A percentile compares a stretch with the other conserved stretches of the same genome.
Conservation (phyloP, 352 stramenopile genomes). For the Globisporangium perplexum region DNA sequence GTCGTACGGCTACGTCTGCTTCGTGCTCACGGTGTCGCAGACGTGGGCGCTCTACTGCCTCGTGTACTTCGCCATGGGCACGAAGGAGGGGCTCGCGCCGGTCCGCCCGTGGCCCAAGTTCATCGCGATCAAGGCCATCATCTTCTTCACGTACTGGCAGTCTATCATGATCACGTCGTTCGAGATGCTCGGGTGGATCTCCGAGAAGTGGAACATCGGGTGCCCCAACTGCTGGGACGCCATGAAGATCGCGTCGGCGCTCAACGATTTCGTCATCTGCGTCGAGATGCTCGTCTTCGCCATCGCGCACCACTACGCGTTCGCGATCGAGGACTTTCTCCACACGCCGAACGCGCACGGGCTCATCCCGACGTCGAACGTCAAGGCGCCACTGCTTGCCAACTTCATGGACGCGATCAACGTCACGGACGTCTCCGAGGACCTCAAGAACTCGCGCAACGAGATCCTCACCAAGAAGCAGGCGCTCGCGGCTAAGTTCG, state of each 20-base stretch:
- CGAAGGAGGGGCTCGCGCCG: slow-evolving; percentile 84
- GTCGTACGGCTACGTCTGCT: slow-evolving; percentile 86
- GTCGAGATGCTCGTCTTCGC: slow-evolving; percentile 93
- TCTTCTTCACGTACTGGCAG: slow-evolving; percentile 96
- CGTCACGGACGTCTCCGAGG: slow-evolving; percentile 82
- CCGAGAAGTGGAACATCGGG: slow-evolving; percentile 76
- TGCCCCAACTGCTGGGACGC: slow-evolving; percentile 81
- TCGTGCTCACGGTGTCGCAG: slow-evolving; percentile 88
- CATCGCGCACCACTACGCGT: slow-evolving; percentile 90
- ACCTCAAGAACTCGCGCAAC: slow-evolving; percentile 80
- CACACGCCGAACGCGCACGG: slow-evolving; percentile 22
- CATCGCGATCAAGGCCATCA: slow-evolving; percentile 91
- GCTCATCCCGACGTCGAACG: slow-evolving; percentile 58
- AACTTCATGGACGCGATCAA: slow-evolving; percentile 91
- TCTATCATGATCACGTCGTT: slow-evolving; percentile 87
- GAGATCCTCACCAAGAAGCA: slow-evolving; percentile 89
- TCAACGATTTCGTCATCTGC: slow-evolving; percentile 95
- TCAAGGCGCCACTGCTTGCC: slow-evolving; percentile 78
- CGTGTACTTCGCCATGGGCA: slow-evolving; percentile 92
- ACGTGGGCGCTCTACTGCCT: slow-evolving; percentile 93
- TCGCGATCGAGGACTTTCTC: slow-evolving; percentile 89
- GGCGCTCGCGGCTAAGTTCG: slow-evolving; percentile 77
- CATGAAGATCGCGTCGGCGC: slow-evolving; percentile 81
- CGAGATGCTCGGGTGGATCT: slow-evolving; percentile 84
- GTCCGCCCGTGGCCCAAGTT: slow-evolving; percentile 93